Conservation (phyloP, 176 grass and related monocot genomes). For the Alopecurus myosuroides region DNA sequence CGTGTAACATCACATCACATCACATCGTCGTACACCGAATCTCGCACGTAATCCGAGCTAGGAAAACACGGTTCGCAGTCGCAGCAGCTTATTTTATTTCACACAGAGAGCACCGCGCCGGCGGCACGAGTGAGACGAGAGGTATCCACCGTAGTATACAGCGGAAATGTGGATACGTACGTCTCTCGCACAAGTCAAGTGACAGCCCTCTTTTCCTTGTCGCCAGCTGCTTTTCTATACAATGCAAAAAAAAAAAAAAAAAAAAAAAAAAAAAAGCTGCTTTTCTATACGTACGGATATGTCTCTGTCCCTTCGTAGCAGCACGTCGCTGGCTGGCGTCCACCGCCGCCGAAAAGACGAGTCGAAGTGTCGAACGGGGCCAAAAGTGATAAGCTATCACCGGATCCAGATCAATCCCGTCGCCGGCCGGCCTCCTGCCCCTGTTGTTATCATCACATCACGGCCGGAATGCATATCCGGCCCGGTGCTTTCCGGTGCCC, state of each 20-base stretch:
- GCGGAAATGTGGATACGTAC: background rate
- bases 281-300: too few relatives aligned
- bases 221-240: background rate
- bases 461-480: background rate
- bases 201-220: background rate
- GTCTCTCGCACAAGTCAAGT: background rate
- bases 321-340: too few relatives aligned
- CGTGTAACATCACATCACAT: background rate
- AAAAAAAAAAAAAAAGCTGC: too few relatives aligned
- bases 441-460: background rate
- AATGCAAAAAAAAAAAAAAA: too few relatives aligned
- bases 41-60: background rate
- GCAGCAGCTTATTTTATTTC: background rate
- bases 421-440: background rate
- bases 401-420: slow-evolving; percentile 20
- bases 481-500: background rate
- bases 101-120: background rate
- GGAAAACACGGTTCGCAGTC: background rate
- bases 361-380: background rate
- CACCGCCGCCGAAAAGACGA: background rate
- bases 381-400: slow-evolving; percentile 54
- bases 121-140: background rate
- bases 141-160: background rate
- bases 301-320: background rate
- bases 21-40: slow-evolving; percentile 18